Evolutionary conservation across 495 filamentous ascomycete species (phyloP).

Genomic region (Neurospora sp.): DNA sequence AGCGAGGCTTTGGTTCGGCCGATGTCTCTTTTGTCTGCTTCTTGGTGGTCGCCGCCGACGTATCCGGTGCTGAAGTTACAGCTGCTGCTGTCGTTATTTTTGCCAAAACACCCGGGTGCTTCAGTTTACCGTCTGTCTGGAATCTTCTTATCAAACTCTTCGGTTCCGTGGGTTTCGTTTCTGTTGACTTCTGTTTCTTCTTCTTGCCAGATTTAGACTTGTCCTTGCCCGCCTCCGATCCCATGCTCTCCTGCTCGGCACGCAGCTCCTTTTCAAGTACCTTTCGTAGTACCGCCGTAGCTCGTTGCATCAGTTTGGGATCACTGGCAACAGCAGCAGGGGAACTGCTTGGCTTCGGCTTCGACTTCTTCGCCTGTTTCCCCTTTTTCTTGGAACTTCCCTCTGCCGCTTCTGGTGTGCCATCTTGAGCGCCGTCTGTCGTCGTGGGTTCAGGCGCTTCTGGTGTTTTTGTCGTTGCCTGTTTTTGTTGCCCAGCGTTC

Average conservation of each 20-base stretch:
- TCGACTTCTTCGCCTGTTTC: constrained; percentile 9
- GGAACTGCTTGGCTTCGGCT: not conserved
- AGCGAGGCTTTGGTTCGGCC: not conserved
- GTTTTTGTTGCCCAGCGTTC: not conserved
- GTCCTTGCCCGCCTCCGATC: not conserved
- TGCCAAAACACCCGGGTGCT: not conserved
- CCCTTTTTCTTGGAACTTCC: constrained; percentile 3
- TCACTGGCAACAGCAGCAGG: not conserved
- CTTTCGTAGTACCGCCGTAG: not conserved
- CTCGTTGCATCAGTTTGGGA: not conserved
- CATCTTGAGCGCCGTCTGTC: not conserved
- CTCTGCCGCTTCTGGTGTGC: not conserved
- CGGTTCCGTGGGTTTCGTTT: not conserved
- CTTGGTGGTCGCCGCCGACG: constrained; percentile 1
- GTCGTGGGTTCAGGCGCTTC: not conserved
- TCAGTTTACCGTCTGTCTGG: not conserved
- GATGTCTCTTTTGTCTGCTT: not conserved
- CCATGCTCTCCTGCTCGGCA: not conserved
- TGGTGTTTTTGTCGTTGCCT: not conserved
- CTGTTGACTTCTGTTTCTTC: not conserved
- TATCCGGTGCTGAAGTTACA: constrained; percentile 13
- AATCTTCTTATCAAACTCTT: not conserved
- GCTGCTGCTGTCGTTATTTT: not conserved
- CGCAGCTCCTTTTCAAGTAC: not conserved
- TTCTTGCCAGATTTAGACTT: not conserved